phyloP scores from a whole-genome alignment of 257 asterid genomes.

The Nemophila menziesii region DNA sequence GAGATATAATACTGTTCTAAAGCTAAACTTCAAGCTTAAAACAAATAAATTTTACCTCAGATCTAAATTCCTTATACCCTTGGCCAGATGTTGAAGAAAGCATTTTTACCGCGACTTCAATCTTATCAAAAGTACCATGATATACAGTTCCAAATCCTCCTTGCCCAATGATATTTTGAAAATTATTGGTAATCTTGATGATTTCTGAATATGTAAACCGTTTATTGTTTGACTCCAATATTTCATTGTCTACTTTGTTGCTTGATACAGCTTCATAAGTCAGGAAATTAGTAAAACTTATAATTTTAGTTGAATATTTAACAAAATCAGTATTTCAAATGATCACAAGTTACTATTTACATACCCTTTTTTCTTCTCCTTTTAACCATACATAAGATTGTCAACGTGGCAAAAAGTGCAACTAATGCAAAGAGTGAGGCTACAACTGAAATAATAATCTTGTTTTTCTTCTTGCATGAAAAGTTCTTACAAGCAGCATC shows the following conservation, averaged over 20 bases:
- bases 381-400: constrained; percentile 2
- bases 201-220: constrained; percentile 18
- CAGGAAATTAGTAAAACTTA: too few species aligned
- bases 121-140: constrained; percentile 15
- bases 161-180: constrained; percentile 22
- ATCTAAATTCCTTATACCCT: constrained; percentile 17
- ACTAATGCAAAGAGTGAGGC: constrained; percentile 5
- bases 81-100: constrained; percentile 16
- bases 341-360: too few species aligned
- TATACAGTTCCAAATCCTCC: constrained; percentile 52
- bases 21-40: background rate
- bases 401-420: constrained; percentile 2
- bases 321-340: too few species aligned
- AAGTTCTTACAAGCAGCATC: constrained; percentile 4
- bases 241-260: background rate
- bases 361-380: background rate
- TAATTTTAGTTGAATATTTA: background rate
- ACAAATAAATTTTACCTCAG: constrained; percentile 18
- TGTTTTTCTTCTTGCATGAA: constrained; percentile 4
- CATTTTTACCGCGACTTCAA: constrained; percentile 26
- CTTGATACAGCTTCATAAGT: background rate
- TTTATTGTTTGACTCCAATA: constrained; percentile 10
- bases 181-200: constrained; percentile 15
- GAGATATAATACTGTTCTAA: too few species aligned
- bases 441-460: constrained; percentile 10